These are phyloP conservation scores for Acacia concinna DNA, from an alignment of 331 rosid genomes.

Conservation along the genomic window DNA sequence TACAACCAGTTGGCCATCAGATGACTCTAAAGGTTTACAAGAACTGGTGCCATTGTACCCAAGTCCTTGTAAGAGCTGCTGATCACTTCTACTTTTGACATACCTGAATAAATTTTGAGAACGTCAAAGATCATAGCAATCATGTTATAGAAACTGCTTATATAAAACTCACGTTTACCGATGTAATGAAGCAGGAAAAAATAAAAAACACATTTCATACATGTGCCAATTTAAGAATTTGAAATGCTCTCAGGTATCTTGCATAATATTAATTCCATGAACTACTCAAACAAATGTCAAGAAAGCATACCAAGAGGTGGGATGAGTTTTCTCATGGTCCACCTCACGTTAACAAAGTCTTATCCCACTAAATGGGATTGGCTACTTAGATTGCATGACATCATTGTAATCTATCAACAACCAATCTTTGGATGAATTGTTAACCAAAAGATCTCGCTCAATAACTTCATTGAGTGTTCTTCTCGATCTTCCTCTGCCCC, in stretches of 20 bases:
- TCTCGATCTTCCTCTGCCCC: no score
- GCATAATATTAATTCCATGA: constrained; percentile 7
- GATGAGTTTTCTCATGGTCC: constrained; percentile 10
- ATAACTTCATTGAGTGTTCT: no score
- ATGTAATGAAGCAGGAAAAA: constrained; percentile 14
- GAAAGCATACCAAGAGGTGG: constrained; percentile 3
- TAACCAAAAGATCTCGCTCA: no score
- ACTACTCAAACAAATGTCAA: constrained; percentile 16
- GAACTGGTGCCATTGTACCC: constrained; percentile 62
- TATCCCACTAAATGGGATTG: no score
- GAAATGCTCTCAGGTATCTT: neutral
- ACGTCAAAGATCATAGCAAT: constrained; percentile 26
- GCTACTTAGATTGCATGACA: no score
- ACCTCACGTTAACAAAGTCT: no score
- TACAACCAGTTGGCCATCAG: constrained; percentile 62
- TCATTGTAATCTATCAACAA: no score
- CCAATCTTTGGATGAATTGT: no score
- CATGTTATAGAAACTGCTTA: constrained; percentile 6
- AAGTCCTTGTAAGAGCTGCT: constrained; percentile 80
- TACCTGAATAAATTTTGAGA: constrained; percentile 58
- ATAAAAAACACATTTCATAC: neutral
- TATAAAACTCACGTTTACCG: neutral
- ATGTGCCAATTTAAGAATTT: neutral
- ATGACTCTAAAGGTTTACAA: constrained; percentile 70
- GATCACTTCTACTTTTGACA: constrained; percentile 86